These are phyloP conservation scores for Beauveria scarabaeidicola DNA, from an alignment of 2,329 filamentous ascomycete genomes.

Conservation along the genomic window DNA sequence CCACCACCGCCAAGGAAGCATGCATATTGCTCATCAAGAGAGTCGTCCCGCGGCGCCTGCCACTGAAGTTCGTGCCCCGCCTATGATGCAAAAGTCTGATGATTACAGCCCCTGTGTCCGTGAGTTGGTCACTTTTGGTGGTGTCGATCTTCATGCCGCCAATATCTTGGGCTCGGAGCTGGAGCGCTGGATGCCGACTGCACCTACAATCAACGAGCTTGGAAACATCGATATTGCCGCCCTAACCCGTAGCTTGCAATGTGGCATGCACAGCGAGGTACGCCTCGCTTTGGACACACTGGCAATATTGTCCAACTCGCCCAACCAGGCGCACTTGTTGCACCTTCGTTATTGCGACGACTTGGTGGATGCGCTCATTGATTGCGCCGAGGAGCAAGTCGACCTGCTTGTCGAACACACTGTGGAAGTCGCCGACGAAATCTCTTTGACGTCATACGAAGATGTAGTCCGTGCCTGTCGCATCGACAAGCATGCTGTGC, in stretches of 20 bases:
- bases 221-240: slow-evolving; percentile 87
- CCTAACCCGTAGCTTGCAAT: slow-evolving; percentile 81
- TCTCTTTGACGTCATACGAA: slow-evolving; percentile 78
- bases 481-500: slow-evolving; percentile 61
- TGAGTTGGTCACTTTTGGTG: slow-evolving; percentile 56
- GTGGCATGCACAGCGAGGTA: slow-evolving; percentile 83
- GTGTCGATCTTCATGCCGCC: slow-evolving; percentile 59
- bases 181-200: slow-evolving; percentile 59
- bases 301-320: slow-evolving; percentile 55
- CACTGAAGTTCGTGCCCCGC: slow-evolving; percentile 22
- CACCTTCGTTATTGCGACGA: slow-evolving; percentile 74
- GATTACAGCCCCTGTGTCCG: slow-evolving; percentile 49
- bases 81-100: slow-evolving; percentile 37
- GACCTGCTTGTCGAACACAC: slow-evolving; percentile 79
- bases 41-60: slow-evolving; percentile 19
- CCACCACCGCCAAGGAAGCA: slow-evolving; percentile 24
- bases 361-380: slow-evolving; percentile 75
- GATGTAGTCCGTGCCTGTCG: slow-evolving; percentile 75
- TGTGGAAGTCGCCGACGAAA: slow-evolving; percentile 76
- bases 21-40: slow-evolving; percentile 29
- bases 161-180: slow-evolving; percentile 59
- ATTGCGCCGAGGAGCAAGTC: slow-evolving; percentile 84
- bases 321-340: slow-evolving; percentile 54
- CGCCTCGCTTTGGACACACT: slow-evolving; percentile 81
- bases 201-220: slow-evolving; percentile 67